Evolutionary conservation across 1,284 basidiomycete species (phyloP).

Genomic region (Malassezia dermatis): DNA sequence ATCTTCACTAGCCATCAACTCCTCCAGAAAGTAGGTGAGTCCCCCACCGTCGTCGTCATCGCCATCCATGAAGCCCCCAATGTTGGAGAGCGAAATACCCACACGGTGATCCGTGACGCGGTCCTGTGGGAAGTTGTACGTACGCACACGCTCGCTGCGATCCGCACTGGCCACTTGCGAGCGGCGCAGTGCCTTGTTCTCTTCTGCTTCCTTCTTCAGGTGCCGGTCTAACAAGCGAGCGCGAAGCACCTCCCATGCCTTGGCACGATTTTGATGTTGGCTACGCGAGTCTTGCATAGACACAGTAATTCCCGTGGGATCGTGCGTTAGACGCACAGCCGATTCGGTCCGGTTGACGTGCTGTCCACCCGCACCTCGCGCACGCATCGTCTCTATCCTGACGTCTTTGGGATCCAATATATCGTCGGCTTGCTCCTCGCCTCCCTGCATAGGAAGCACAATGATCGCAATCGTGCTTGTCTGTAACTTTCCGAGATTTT

Average conservation of each 20-base stretch:
- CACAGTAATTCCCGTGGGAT: constrained; percentile 84
- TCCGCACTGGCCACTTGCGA: constrained; percentile 43
- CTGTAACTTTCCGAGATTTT: constrained; percentile 74
- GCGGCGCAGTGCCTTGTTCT: constrained; percentile 28
- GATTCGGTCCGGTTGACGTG: constrained; percentile 99
- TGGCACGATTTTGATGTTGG: constrained; percentile 62
- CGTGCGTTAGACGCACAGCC: constrained; percentile 86
- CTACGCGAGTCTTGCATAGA: constrained; percentile 97
- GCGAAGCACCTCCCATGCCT: constrained; percentile 42
- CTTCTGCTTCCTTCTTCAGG: constrained; percentile 31
- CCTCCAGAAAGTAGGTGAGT: constrained; percentile 28
- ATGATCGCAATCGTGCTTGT: constrained; percentile 76
- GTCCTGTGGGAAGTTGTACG: constrained; percentile 46
- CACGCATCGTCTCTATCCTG: constrained; percentile 82
- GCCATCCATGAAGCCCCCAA: constrained; percentile 41
- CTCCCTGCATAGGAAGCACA: constrained; percentile 41
- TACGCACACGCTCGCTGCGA: constrained; percentile 40
- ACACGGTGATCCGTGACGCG: constrained; percentile 45
- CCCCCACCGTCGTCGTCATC: constrained; percentile 30
- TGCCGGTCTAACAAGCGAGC: constrained; percentile 37
- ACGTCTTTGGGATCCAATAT: constrained; percentile 73
- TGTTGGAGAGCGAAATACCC: constrained; percentile 33
- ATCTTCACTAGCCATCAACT: constrained; percentile 21
- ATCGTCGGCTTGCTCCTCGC: constrained; percentile 50
- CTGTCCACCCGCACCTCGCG: constrained; percentile 91